phyloP scores from a whole-genome alignment of 495 filamentous ascomycete genomes.

The Tuber indicum region DNA sequence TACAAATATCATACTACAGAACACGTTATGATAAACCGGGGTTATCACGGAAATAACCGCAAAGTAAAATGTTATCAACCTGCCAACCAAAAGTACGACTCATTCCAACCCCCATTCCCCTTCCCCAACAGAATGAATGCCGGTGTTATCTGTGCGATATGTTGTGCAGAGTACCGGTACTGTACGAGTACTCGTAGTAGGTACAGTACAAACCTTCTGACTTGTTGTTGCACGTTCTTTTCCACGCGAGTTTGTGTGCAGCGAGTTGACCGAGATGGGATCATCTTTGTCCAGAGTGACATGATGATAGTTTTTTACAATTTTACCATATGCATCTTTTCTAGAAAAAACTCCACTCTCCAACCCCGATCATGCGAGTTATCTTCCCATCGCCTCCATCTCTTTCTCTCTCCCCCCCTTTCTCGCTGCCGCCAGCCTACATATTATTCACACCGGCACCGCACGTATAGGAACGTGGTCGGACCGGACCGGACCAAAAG shows the following conservation, averaged over 20 bases:
- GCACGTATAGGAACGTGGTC: not conserved
- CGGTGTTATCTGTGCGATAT: too few relatives aligned
- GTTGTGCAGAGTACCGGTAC: not conserved
- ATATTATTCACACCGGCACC: not conserved
- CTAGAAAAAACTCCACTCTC: not conserved
- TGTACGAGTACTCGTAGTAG: too few relatives aligned
- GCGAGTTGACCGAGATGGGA: not conserved
- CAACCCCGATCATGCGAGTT: not conserved
- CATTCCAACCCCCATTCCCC: not conserved
- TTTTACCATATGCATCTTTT: not conserved
- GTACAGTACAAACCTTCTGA: not conserved
- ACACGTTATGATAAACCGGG: too few relatives aligned
- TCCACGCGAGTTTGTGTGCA: not conserved
- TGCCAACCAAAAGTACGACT: not conserved
- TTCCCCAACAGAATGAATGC: not conserved
- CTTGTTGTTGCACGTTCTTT: not conserved
- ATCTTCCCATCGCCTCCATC: not conserved
- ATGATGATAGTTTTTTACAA: not conserved
- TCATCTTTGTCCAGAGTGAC: slow-evolving; percentile 1
- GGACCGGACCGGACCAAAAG: not conserved
- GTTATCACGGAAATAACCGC: not conserved
- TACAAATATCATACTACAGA: too few relatives aligned
- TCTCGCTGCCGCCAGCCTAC: not conserved
- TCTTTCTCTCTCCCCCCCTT: not conserved
- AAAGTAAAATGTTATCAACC: not conserved